Conservation (phyloP, 345 rosid species). For the Rhizophora apiculata region DNA sequence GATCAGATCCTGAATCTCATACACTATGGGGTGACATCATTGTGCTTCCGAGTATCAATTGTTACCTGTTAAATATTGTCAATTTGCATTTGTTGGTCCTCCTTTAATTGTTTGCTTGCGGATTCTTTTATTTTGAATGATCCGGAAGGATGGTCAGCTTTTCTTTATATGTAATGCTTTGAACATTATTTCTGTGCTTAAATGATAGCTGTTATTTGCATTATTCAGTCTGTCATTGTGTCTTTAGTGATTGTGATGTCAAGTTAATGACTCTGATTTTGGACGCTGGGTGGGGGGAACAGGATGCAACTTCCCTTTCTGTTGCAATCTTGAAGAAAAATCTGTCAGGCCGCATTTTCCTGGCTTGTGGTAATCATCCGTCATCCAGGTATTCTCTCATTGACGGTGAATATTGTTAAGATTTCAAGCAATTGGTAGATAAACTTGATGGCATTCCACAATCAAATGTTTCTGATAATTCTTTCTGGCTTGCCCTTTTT, state of each 20-base stretch:
- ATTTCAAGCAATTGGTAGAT: neutral
- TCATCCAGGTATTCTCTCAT: conserved; percentile 55
- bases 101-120: neutral
- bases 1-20: conserved; percentile 91
- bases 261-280: conserved; percentile 7
- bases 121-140: neutral
- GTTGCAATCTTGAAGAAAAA: conserved; percentile 79
- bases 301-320: conserved; percentile 90
- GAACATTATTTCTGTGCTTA: neutral
- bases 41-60: neutral
- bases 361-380: conserved; percentile 96
- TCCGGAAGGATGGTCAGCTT: neutral
- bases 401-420: neutral
- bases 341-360: conserved; percentile 57
- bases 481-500: neutral
- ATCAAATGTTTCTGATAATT: no score
- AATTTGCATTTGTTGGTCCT: neutral
- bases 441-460: neutral
- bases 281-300: neutral
- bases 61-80: neutral
- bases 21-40: conserved; percentile 71
- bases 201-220: neutral
- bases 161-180: neutral
- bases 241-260: neutral
- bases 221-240: neutral